Percentiles rank a stretch among this genome's conserved stretches.
phyloP scores from a whole-genome alignment of 352 stramenopile species.

The Blastocystis sp. region DNA sequence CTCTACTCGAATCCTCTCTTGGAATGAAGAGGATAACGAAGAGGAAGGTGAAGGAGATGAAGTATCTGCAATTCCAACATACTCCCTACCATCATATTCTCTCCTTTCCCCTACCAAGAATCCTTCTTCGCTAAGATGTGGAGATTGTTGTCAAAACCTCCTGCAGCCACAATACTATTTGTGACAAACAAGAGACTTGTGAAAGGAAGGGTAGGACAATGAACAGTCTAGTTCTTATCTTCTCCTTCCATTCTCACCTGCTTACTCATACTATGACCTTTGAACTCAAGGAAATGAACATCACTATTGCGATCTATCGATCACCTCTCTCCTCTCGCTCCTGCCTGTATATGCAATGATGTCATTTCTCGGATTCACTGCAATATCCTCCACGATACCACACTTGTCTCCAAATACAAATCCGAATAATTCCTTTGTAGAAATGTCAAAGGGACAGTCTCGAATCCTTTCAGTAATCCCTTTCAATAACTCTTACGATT shows the following conservation, averaged over 20 bases:
- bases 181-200: conserved; percentile 15
- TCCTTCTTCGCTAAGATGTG: conserved; percentile 24
- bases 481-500: neutral
- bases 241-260: neutral
- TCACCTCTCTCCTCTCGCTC: neutral
- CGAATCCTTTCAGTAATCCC: neutral
- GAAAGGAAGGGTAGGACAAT: conserved; percentile 42
- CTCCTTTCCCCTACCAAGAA: neutral
- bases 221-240: neutral
- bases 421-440: conserved; percentile 44
- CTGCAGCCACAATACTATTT: neutral
- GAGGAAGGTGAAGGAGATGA: neutral
- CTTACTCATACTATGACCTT: conserved; percentile 22
- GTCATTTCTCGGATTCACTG: neutral
- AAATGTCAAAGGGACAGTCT: conserved; percentile 43
- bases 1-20: conserved; percentile 28
- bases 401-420: conserved; percentile 56
- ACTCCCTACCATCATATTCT: neutral
- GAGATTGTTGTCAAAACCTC: conserved; percentile 33
- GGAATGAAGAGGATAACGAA: neutral
- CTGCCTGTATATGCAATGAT: conserved; percentile 23
- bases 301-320: conserved; percentile 24
- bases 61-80: neutral
- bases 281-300: conserved; percentile 35
- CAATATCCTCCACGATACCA: conserved; percentile 15